phyloP scores from a whole-genome alignment of 495 filamentous ascomycete species.

The Xanthoparmelia taractica region DNA sequence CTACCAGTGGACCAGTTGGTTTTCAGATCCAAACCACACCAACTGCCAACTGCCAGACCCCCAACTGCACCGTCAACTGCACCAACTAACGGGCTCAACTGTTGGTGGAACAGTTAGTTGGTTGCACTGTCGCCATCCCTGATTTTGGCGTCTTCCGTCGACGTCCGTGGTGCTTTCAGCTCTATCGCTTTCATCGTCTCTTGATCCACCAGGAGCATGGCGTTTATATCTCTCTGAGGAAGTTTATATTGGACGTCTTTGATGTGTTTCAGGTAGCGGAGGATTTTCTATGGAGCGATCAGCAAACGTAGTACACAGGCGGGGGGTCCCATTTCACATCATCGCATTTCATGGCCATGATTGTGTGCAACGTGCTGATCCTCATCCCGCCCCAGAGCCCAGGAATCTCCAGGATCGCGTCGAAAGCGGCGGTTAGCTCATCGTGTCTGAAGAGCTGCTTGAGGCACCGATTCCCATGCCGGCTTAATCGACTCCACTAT shows the following conservation, averaged over 20 bases:
- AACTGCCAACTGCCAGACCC: too few relatives aligned
- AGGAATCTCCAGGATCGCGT: not conserved
- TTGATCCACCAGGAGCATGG: not conserved
- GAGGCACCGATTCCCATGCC: too few relatives aligned
- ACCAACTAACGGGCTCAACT: too few relatives aligned
- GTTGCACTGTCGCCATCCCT: too few relatives aligned
- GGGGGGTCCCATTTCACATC: not conserved
- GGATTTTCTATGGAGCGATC: not conserved
- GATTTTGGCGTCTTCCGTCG: too few relatives aligned
- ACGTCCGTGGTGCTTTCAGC: not conserved
- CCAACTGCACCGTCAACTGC: too few relatives aligned
- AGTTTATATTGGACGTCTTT: not conserved
- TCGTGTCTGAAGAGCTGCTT: not conserved
- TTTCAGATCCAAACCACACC: too few relatives aligned
- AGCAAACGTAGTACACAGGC: not conserved
- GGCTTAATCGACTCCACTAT: too few relatives aligned
- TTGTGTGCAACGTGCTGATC: not conserved
- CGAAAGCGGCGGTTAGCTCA: not conserved
- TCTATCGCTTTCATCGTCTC: not conserved
- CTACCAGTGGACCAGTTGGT: not conserved
- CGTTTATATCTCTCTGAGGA: not conserved
- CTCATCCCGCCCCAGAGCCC: not conserved
- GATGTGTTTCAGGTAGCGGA: not conserved
- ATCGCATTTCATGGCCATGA: not conserved
- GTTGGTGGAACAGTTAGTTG: too few relatives aligned